Evolutionary conservation across 768 basidiomycete genomes (phyloP).

Genomic region (Phlegmacium glaucopus): DNA sequence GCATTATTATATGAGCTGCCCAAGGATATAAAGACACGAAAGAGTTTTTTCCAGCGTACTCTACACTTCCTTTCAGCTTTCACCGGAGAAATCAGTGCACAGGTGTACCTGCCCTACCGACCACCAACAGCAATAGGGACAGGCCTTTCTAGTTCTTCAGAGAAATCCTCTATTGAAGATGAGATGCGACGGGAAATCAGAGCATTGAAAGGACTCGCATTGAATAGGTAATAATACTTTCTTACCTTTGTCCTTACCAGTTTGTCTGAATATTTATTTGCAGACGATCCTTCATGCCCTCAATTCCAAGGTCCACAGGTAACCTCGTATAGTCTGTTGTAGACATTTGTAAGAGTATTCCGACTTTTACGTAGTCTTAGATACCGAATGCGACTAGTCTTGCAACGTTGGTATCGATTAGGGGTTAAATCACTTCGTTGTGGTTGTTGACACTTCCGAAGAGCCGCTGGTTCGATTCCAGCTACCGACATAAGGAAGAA

Average conservation of each 20-base stretch:
- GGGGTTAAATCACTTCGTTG: constrained; percentile 36
- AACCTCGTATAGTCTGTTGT: constrained; percentile 9
- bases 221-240: constrained; percentile 56
- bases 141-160: constrained; percentile 23
- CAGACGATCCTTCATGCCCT: constrained; percentile 41
- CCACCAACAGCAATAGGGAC: constrained; percentile 23
- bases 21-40: constrained; percentile 23
- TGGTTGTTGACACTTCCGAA: constrained; percentile 22
- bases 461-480: constrained; percentile 33
- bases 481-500: constrained; percentile 26
- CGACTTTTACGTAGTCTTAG: too few relatives aligned
- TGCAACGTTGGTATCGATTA: constrained; percentile 27
- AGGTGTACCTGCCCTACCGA: constrained; percentile 57
- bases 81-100: constrained; percentile 76
- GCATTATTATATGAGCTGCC: constrained; percentile 36
- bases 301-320: constrained; percentile 20
- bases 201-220: constrained; percentile 73
- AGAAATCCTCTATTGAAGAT: constrained; percentile 50
- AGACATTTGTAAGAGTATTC: background rate
- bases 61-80: constrained; percentile 67
- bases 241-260: background rate
- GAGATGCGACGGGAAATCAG: constrained; percentile 72
- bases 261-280: background rate
- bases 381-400: background rate
- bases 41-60: constrained; percentile 52